Evolutionary conservation across 441 rosid species (phyloP), one percentile per base, ranked within the genome.

Genomic region (Oxalis stricta): DNA sequence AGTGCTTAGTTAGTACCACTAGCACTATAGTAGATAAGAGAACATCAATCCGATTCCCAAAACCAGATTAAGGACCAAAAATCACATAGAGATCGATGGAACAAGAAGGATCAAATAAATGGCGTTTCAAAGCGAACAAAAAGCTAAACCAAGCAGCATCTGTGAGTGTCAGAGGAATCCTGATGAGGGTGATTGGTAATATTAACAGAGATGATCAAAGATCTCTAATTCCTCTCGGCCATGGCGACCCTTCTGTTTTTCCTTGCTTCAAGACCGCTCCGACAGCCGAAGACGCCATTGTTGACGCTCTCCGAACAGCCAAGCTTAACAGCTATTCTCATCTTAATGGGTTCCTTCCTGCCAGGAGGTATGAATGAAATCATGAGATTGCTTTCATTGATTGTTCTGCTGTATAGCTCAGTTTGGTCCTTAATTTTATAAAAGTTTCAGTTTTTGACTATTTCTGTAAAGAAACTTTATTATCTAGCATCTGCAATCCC

Each of bases 171-270:
- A 50, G 69, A 53, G 69, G 66, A 9, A 55, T 61, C 6, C 59
- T 66, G 30, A 34, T 31, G 18, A 38, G 24, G 59, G 50, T 72
- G 33, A 55, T 53, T 46, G 35, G 36, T 10, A 55, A 59, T 30
- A 35, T 72, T 56, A 44, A 59, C 53, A 40, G 53, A 13, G 63
- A 64, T 5, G 65, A 66, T 22, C 23, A 41, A 4, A 64, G 71
- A 52, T 33, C 64, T 21, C 6, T 45, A 8, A 38, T 81, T 11
- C 69, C 66, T 4, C 66, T 79, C 0, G 75, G 68, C 46, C 69
- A 64, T 10, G 83, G 83, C 11, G 73, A 72, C 35, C 80, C 87
- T 13, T 72, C 80, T 2, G 56, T 41, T 1, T 72, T 61, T 38
- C 73, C 71, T 0, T 52, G 68, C 56, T 79, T 75, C 32, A 33